Base-by-base conservation (phyloP, 2,329 filamentous ascomycete genomes). In the Xylariaceae sp. region DNA sequence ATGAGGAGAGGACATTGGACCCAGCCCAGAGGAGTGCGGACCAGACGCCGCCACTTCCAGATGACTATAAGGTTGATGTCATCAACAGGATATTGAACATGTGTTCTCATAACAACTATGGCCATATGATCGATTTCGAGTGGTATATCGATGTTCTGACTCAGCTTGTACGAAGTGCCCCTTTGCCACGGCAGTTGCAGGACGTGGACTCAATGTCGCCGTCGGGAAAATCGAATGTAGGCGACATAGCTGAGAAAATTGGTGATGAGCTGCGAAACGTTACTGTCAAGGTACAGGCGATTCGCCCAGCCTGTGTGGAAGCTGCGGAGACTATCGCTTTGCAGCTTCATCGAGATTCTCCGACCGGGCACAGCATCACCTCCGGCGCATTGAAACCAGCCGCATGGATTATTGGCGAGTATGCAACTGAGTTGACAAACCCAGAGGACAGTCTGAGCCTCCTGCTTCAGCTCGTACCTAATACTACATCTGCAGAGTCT, bases 101-200 rank as follows among this genome's bases (percentile, higher is more conserved):
- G 81, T 97, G 91, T 62, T 87, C 89, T 8, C 81, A 83, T 50
- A 85, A 90, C 50, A 95, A 89, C 47, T 98, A 97, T 62, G 77
- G 78, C 30, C 88, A 89, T 57, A 73, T 98, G 36, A 70, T 76
- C 39, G 91, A 98, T 60, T 98, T 98, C 62, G 91, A 96, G 52
- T 98, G 93, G 93, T 97, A 97, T 62, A 85, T 97, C 51, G 87
- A 93, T 51, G 80, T 95, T 19, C 69, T 98, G 22, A 85, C 88
- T 4, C 89, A 95, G 59, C 76, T 98, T 12, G 81, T 96, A 31
- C 81, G 84, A 59, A 74, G 87, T 66, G 72, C 83, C 16, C 85
- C 70, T 0, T 53, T 69, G n/a, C 66, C 74, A 35, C 66, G 68
- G 30, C 56, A 58, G 7, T 53, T 57, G 6, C 58, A 57, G 4